Base-by-base conservation (phyloP, 192 early-diverging fungal species). In the Backusella tarrabulga region DNA sequence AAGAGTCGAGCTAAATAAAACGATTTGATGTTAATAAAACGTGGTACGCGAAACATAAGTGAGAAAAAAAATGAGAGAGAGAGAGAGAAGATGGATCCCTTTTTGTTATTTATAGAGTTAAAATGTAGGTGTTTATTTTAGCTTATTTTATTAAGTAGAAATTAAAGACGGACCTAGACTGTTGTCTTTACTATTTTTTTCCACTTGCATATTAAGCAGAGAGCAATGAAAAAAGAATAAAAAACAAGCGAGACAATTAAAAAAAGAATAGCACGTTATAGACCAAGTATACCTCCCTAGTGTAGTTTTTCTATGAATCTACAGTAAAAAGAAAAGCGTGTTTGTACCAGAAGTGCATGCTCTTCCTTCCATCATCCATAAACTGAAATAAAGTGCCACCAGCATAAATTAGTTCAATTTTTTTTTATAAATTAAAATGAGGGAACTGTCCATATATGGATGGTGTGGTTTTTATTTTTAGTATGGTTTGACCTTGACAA, bases 401-500 rank as follows among this genome's bases (percentile, higher is more conserved):
- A 29, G 23, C 56, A 63, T 23, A 63, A 63, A 63, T 63, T 63
- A 63, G 23, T 50, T 19, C 15, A 46, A 17, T 5, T 3, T 38
- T 38, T 14, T 46, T 19, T 52, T 52, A n/a, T 52, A 52, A 60
- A 60, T 60, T 60, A 60, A 26, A n/a, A 54, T 44, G 52, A 56
- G 26, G 56, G 56, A 63, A 26, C 56, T 29, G 23, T 26, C 56
- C 26, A 63, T 63, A 26, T 63, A 26, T 63, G 56, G 56, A 63
- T 63, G 23, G 56, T 63, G 56, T 63, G 23, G 15, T 63, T 63
- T 44, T 50, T 63, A 63, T 63, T 63, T 63, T 63, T 63, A 63
- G 54, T 60, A 60, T 60, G 54, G 54, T 60, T 60, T 60, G 54
- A 23, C 23, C 23, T 63, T 63, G 56, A 63, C 26, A 63, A 29